Conservation (phyloP, 345 rosid species). For the Citrus sp. region DNA sequence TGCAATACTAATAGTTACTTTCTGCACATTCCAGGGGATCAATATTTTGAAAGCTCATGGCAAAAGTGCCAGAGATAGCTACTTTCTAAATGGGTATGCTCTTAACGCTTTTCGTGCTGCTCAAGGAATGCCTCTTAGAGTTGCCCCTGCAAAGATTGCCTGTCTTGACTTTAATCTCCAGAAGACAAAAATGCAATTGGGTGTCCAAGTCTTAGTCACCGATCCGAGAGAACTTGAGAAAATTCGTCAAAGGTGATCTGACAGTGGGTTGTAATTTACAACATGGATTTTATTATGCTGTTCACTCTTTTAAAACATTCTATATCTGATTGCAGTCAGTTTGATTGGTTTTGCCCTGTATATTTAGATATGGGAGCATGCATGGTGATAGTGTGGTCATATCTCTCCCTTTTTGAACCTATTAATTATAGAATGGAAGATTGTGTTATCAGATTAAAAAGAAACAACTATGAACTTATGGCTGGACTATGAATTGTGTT, state of each 20-base stretch:
- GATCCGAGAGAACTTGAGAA: constrained; percentile 99
- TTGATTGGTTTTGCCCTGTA: background rate
- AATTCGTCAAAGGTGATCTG: constrained; percentile 79
- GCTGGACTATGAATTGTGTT: background rate
- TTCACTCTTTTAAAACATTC: background rate
- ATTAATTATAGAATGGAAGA: background rate
- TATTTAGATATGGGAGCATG: background rate
- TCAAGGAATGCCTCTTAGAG: constrained; percentile 96
- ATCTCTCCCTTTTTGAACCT: background rate
- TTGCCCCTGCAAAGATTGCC: constrained; percentile 90
- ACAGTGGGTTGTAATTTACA: background rate
- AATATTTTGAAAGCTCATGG: constrained; percentile 97
- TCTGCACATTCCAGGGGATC: constrained; percentile 53
- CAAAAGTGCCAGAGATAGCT: constrained; percentile 89
- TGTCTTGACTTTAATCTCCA: constrained; percentile 98
- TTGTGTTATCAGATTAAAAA: background rate
- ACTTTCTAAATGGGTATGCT: constrained; percentile 89
- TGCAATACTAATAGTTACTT: background rate
- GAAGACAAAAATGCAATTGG: constrained; percentile 96
- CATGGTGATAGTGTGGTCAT: background rate
- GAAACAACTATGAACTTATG: background rate
- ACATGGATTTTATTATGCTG: background rate
- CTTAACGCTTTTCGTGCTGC: constrained; percentile 95
- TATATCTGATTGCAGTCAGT: background rate
- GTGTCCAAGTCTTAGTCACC: constrained; percentile 85